A percentile compares a stretch with the other conserved stretches of the same genome.
Conservation (phyloP, 148 eudicot genomes). For the Chenopodium album region DNA sequence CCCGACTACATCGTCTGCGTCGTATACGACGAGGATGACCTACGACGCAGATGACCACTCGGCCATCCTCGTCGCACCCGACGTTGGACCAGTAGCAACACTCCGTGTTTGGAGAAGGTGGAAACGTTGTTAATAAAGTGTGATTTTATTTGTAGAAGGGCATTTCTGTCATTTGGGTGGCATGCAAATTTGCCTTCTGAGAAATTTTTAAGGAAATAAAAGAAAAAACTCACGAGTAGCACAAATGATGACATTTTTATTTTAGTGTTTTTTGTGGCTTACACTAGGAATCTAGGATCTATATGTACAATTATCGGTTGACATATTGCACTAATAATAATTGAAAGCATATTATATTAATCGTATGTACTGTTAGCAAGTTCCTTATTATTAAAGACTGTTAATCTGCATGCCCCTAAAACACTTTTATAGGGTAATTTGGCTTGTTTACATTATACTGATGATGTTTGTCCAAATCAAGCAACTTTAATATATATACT, state of each 20-base stretch:
- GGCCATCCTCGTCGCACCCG: conserved; percentile 36
- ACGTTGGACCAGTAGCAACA: conserved; percentile 43
- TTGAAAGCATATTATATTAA: too few species aligned
- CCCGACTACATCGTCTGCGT: conserved; percentile 21
- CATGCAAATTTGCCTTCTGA: conserved; percentile 14
- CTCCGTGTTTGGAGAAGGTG: conserved; percentile 18
- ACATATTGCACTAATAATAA: too few species aligned
- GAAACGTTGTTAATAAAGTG: conserved; percentile 16
- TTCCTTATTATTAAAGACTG: too few species aligned
- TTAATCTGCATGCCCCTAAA: too few species aligned
- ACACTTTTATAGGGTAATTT: too few species aligned
- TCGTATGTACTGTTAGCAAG: too few species aligned
- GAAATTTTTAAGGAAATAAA: background rate
- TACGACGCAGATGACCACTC: conserved; percentile 11
- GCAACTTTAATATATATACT: too few species aligned
- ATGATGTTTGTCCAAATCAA: too few species aligned
- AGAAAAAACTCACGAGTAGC: background rate
- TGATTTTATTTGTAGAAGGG: conserved; percentile 32
- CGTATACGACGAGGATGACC: conserved; percentile 22
- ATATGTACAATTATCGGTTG: background rate
- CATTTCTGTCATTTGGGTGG: conserved; percentile 34
- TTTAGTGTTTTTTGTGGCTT: background rate
- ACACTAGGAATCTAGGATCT: too few species aligned
- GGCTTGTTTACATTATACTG: too few species aligned
- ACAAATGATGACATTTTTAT: background rate